These are phyloP conservation scores for Lepidium didymum DNA, from an alignment of 345 rosid genomes.

Conservation along the genomic window DNA sequence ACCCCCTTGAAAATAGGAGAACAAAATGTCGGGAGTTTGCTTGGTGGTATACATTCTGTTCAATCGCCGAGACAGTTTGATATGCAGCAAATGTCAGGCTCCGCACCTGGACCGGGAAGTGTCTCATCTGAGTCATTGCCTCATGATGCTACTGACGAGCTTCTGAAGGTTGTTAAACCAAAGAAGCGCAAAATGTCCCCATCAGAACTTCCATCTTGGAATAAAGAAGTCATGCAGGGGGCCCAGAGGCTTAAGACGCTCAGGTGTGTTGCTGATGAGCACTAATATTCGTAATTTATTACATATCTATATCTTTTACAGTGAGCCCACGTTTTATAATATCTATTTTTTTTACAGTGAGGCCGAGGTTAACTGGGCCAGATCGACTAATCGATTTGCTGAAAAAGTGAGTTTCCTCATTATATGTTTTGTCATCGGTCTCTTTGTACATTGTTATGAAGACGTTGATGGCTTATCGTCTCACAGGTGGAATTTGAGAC, in stretches of 20 bases:
- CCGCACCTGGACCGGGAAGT: slow-evolving; percentile 31
- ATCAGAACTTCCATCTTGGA: slow-evolving; percentile 52
- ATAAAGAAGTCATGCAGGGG: slow-evolving; percentile 45
- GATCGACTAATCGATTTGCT: too few species aligned
- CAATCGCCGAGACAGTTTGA: slow-evolving; percentile 27
- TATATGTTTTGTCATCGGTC: not conserved
- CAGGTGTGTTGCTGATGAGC: slow-evolving; percentile 41
- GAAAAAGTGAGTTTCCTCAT: slow-evolving; percentile 32
- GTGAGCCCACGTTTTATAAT: slow-evolving; percentile 22
- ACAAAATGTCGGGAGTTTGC: slow-evolving; percentile 39
- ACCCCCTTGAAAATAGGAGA: slow-evolving; percentile 36
- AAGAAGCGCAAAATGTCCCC: slow-evolving; percentile 61
- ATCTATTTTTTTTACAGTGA: slow-evolving; percentile 22
- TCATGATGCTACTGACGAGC: slow-evolving; percentile 32
- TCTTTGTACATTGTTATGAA: slow-evolving; percentile 2
- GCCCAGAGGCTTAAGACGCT: slow-evolving; percentile 41
- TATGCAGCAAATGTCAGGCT: slow-evolving; percentile 22
- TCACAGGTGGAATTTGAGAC: slow-evolving; percentile 60
- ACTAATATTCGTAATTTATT: not conserved
- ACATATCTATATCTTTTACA: slow-evolving; percentile 30
- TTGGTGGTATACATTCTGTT: slow-evolving; percentile 34
- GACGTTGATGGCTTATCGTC: slow-evolving; percentile 8
- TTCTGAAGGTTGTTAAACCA: slow-evolving; percentile 24
- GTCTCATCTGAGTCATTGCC: slow-evolving; percentile 31
- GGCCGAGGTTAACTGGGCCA: too few species aligned